Evolutionary conservation across 1,284 basidiomycete species (phyloP).

Genomic region (Mycena sp.): DNA sequence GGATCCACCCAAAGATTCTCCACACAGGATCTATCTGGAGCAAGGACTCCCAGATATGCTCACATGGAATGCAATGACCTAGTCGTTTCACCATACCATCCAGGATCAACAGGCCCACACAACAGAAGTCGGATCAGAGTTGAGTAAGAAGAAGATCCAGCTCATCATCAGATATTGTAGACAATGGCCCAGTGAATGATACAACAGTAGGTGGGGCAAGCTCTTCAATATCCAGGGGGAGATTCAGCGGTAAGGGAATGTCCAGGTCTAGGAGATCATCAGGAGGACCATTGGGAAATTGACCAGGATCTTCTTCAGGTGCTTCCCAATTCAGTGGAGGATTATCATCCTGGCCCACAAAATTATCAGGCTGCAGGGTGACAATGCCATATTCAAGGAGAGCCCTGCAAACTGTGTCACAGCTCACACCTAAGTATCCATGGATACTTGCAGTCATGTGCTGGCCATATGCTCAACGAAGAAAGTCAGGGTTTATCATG

Average conservation of each 20-base stretch:
- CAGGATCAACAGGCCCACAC: conserved; percentile 37
- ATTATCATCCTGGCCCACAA: background rate
- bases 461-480: conserved; percentile 35
- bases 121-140: conserved; percentile 10
- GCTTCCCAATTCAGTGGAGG: no score
- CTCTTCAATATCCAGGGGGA: conserved; percentile 1
- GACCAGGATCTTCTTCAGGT: no score
- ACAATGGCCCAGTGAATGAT: conserved; percentile 14
- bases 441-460: conserved; percentile 31
- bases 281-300: background rate
- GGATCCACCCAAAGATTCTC: conserved; percentile 10
- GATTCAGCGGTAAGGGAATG: background rate
- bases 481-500: conserved; percentile 35
- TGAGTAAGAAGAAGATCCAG: conserved; percentile 21
- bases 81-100: conserved; percentile 35
- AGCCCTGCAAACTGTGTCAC: conserved; percentile 29
- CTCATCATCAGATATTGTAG: conserved; percentile 22
- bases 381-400: conserved; percentile 36
- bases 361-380: conserved; percentile 14
- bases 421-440: conserved; percentile 33
- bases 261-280: conserved; percentile 14
- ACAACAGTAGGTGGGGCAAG: background rate
- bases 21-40: conserved; percentile 7
- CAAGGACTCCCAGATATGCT: background rate
- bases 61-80: conserved; percentile 31